Percentiles rank a stretch among this genome's conserved stretches.
These are phyloP conservation scores for Mortierella sp. DNA, from an alignment of 371 early-diverging fungal genomes.

Conservation along the genomic window DNA sequence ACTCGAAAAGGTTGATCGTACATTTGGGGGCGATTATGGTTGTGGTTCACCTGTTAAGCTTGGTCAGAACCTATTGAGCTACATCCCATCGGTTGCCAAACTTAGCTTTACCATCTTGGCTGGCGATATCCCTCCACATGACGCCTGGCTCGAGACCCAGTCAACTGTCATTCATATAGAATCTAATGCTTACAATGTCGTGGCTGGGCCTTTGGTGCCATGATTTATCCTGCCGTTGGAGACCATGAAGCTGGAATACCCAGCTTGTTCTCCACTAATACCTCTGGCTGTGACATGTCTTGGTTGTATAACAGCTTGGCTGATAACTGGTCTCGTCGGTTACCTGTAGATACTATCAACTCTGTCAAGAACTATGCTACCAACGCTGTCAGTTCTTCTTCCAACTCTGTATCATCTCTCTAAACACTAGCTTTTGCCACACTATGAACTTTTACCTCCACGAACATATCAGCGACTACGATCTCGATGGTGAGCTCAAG, in stretches of 20 bases:
- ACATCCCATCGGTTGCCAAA: constrained; percentile 56
- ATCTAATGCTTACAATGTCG: constrained; percentile 55
- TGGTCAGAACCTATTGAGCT: constrained; percentile 63
- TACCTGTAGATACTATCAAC: constrained; percentile 46
- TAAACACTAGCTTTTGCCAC: constrained; percentile 76
- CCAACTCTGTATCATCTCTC: constrained; percentile 67
- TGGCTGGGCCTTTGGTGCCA: constrained; percentile 61
- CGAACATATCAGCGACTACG: constrained; percentile 46
- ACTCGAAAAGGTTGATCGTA: no score
- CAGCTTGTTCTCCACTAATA: constrained; percentile 61
- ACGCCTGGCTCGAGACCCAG: constrained; percentile 61
- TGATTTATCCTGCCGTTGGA: constrained; percentile 68
- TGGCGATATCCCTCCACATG: constrained; percentile 74
- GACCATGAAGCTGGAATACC: constrained; percentile 63
- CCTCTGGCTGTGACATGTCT: constrained; percentile 55
- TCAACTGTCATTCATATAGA: constrained; percentile 56
- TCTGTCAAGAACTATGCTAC: constrained; percentile 62
- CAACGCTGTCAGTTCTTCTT: constrained; percentile 60
- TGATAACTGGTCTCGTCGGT: constrained; percentile 64
- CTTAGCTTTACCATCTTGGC: constrained; percentile 66
- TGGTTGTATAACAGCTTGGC: constrained; percentile 65
- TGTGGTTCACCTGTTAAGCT: constrained; percentile 64
- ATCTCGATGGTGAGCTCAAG: constrained; percentile 65
- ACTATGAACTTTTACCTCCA: constrained; percentile 62
- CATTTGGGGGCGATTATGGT: constrained; percentile 59